Evolutionary conservation across 371 early-diverging fungal species (phyloP).

Genomic region (Apophysomyces variabilis): DNA sequence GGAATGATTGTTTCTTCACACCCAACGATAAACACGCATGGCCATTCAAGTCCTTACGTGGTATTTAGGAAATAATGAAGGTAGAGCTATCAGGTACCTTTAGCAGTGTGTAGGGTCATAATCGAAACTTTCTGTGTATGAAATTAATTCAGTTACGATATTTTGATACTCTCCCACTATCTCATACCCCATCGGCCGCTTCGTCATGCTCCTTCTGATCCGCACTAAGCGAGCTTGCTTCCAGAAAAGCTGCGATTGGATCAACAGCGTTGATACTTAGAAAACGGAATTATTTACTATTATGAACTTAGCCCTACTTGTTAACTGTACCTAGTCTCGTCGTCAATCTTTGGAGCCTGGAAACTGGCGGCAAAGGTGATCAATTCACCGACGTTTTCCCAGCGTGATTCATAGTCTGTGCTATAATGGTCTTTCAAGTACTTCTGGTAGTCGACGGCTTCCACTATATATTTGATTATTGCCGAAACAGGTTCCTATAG

Average conservation of each 20-base stretch:
- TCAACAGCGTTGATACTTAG: constrained; percentile 13
- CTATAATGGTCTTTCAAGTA: constrained; percentile 27
- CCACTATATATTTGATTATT: constrained; percentile 29
- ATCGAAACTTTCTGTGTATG: constrained; percentile 52
- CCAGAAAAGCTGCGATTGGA: constrained; percentile 34
- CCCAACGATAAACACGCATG: constrained; percentile 60
- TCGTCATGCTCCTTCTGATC: constrained; percentile 36
- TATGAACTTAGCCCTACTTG: not conserved
- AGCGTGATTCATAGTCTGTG: constrained; percentile 29
- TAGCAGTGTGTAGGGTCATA: constrained; percentile 64
- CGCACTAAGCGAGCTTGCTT: constrained; percentile 31
- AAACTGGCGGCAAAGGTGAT: constrained; percentile 29
- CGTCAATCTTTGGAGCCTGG: not conserved
- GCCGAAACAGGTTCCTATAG: constrained; percentile 19
- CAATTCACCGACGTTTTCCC: constrained; percentile 45
- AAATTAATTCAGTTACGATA: constrained; percentile 18
- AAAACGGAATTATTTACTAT: not conserved
- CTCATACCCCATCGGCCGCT: constrained; percentile 30
- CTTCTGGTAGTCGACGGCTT: constrained; percentile 24
- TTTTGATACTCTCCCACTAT: constrained; percentile 15
- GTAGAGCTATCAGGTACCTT: constrained; percentile 29
- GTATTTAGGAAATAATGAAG: not conserved
- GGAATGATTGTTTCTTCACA: constrained; percentile 60
- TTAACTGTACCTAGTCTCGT: not conserved
- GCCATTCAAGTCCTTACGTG: constrained; percentile 64